These are phyloP conservation scores for Yamadazyma triangularis DNA, from an alignment of 1,139 yeast species.

Conservation along the genomic window DNA sequence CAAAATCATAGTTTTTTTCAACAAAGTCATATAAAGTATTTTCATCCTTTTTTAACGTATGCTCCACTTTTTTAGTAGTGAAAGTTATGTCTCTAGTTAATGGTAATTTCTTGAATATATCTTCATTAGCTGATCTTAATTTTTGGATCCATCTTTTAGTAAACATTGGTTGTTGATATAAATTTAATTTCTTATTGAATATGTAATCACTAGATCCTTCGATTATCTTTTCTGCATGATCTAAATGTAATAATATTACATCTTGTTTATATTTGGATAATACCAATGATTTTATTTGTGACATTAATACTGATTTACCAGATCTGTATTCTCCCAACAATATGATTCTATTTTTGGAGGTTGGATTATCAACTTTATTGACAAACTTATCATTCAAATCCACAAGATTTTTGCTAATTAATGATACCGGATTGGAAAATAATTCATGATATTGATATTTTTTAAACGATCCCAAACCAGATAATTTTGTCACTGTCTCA, in stretches of 20 bases:
- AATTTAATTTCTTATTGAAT: constrained; percentile 42
- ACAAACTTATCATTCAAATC: constrained; percentile 23
- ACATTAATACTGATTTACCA: constrained; percentile 72
- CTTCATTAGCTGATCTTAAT: constrained; percentile 54
- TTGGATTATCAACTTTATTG: constrained; percentile 14
- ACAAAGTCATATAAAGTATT: constrained; percentile 40
- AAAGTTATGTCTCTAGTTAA: constrained; percentile 42
- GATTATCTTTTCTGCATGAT: constrained; percentile 56
- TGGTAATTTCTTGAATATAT: constrained; percentile 43
- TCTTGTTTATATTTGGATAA: constrained; percentile 42
- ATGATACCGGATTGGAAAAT: constrained; percentile 51
- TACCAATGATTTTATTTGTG: constrained; percentile 65
- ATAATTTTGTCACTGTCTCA: constrained; percentile 21
- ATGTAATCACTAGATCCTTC: constrained; percentile 73
- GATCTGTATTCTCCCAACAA: constrained; percentile 70
- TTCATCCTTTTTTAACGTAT: constrained; percentile 36
- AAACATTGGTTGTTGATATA: constrained; percentile 79
- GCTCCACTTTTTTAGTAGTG: constrained; percentile 28
- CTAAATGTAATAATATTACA: constrained; percentile 60
- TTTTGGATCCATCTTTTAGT: constrained; percentile 58
- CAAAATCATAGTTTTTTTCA: constrained; percentile 36
- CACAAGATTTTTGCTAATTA: constrained; percentile 39
- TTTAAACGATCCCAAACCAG: constrained; percentile 51
- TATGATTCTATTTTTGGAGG: constrained; percentile 48
- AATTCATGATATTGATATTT: constrained; percentile 63